Conservation (phyloP, 2,329 filamentous ascomycete genomes). For the Hypoxylon sp. region DNA sequence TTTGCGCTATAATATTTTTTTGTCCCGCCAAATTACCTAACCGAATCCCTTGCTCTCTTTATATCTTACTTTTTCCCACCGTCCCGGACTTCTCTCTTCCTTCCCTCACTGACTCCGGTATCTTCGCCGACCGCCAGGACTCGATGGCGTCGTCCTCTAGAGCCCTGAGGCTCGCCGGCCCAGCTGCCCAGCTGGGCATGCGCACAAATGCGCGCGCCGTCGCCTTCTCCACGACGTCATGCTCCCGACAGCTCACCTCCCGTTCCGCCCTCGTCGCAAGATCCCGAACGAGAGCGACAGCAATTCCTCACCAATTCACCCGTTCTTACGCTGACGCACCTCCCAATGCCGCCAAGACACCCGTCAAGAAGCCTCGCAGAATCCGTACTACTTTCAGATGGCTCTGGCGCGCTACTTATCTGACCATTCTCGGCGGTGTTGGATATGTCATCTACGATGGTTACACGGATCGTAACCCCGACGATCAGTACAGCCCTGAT, state of each 20-base stretch:
- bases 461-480: slow-evolving; percentile 82
- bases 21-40: slow-evolving; percentile 16
- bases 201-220: slow-evolving; percentile 40
- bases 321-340: slow-evolving; percentile 60
- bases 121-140: slow-evolving; percentile 34
- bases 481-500: slow-evolving; percentile 79
- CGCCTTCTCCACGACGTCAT: slow-evolving; percentile 42
- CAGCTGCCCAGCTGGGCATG: slow-evolving; percentile 41
- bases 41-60: slow-evolving; percentile 4
- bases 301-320: slow-evolving; percentile 52
- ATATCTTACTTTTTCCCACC: slow-evolving; percentile 1
- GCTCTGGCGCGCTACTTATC: slow-evolving; percentile 83
- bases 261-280: slow-evolving; percentile 46
- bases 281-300: slow-evolving; percentile 47
- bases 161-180: slow-evolving; percentile 49
- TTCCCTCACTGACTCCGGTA: slow-evolving; percentile 19
- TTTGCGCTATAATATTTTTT: slow-evolving; percentile 24
- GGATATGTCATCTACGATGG: slow-evolving; percentile 81
- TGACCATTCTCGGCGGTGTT: slow-evolving; percentile 73
- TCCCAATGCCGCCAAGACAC: slow-evolving; percentile 44
- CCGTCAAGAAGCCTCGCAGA: slow-evolving; percentile 61
- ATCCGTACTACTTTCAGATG: slow-evolving; percentile 76
- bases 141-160: slow-evolving; percentile 58
- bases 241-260: slow-evolving; percentile 42
- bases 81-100: not conserved